phyloP scores from a whole-genome alignment of 257 asterid genomes.

The Nemophila menziesii region DNA sequence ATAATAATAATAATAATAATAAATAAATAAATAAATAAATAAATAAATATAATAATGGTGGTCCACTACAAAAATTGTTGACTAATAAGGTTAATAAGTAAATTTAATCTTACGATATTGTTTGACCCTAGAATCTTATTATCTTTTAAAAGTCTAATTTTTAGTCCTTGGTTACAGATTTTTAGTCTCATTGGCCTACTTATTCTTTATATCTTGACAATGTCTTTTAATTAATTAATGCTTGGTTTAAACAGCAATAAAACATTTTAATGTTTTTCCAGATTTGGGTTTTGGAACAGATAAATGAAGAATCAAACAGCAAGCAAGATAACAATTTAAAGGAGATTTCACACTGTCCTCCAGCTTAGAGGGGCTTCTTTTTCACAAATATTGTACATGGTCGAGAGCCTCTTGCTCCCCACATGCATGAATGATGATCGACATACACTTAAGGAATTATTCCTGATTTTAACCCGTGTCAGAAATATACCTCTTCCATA shows the following conservation, averaged over 20 bases:
- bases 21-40: no score
- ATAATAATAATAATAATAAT: no score
- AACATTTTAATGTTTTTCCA: background rate
- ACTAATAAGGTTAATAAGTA: no score
- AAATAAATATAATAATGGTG: no score
- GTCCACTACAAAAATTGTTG: no score
- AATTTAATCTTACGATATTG: no score
- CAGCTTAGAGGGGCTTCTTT: background rate
- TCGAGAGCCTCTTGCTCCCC: slow-evolving; percentile 1
- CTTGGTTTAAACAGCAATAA: background rate
- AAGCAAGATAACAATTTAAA: background rate
- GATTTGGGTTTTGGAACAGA: background rate
- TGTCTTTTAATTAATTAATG: background rate
- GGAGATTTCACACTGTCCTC: background rate
- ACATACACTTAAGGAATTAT: background rate
- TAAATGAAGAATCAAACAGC: slow-evolving; percentile 4
- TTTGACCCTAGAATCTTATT: no score
- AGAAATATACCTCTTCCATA: background rate
- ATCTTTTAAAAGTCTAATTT: no score
- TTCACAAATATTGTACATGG: background rate
- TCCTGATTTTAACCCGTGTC: background rate
- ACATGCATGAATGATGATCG: background rate
- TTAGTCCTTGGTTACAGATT: background rate
- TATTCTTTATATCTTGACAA: background rate
- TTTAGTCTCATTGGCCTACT: background rate